Evolutionary conservation across 495 filamentous ascomycete species (phyloP).

Genomic region (Amphirosellinia nigrospora): DNA sequence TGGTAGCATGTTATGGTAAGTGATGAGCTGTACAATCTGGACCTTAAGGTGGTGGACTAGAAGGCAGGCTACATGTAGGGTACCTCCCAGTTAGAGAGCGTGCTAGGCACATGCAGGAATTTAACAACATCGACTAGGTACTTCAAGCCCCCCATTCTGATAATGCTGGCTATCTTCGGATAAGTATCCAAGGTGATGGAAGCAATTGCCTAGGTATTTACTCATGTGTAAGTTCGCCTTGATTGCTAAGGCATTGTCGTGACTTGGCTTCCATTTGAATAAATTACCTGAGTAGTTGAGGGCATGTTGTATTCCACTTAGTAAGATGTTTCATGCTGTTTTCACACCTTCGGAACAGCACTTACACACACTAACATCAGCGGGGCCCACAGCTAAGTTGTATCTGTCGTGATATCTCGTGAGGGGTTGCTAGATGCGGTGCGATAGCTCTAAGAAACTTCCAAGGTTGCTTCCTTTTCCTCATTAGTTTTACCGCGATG

Average conservation of each 20-base stretch:
- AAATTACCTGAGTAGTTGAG: neutral
- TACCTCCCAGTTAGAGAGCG: neutral
- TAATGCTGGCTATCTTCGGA: neutral
- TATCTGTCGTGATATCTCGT: neutral
- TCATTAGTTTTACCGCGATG: neutral
- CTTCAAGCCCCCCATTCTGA: neutral
- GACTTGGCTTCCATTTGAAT: neutral
- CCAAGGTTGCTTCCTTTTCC: neutral
- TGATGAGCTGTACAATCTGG: slow-evolving; percentile 1
- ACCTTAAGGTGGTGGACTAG: neutral
- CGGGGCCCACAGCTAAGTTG: slow-evolving; percentile 6
- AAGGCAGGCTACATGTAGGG: neutral
- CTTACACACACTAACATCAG: neutral
- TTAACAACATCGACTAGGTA: too few species aligned
- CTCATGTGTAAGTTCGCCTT: neutral
- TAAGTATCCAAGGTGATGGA: neutral
- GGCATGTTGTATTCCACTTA: neutral
- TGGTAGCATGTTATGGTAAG: too few species aligned
- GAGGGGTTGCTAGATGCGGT: neutral
- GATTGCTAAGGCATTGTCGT: neutral
- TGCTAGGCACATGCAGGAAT: too few species aligned
- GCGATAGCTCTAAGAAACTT: neutral
- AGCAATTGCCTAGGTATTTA: neutral
- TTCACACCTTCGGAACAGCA: neutral
- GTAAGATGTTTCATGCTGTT: neutral